Base-by-base conservation (phyloP, 805 yeast genomes). In the Barnettozyma sp. region DNA sequence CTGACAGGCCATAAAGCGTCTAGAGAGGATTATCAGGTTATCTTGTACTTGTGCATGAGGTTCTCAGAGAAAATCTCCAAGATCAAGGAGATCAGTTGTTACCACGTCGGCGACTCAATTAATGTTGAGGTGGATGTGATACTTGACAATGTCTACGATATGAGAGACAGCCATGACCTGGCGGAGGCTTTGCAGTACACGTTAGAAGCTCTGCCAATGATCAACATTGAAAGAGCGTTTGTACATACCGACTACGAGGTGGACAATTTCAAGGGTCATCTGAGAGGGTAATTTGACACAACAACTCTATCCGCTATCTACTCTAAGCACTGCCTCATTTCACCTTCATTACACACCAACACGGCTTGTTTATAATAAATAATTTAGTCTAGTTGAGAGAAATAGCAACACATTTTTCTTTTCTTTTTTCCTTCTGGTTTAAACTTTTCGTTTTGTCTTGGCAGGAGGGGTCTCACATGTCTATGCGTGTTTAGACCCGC, bases 171-270 rank as follows among this genome's bases (percentile, higher is more conserved):
- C 36, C 94, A 83, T 55, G 94, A 83, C 53, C 65, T 83, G 23
- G 94, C 85, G 4, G 94, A 82, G 55, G 78, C 88, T 0, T 59
- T 83, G 30, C 94, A 83, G 56, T 83, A 82, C 50, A 82, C 92
- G 2, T 65, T 83, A 18, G 94, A 83, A 45, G 75, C 87, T 0
- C 60, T 83, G 40, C 87, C 90, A 0, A 71, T 66, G 55, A 87
- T 83, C 3, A 71, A 66, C 55, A 86, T 83, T 3, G 90, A 83
- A 52, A 63, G 94, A 35, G 86, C 88, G 2, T 83, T 78, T 64
- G 92, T 83, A 13, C 94, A 83, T 53, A 66, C 82, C 22, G 94
- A 83, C 48, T 77, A 76, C 41, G 55, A 56, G 29, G 66, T 56
- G 13, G 54, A 57, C 10, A 65, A 66, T 41, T 65, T 49, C 45